Base-by-base conservation (phyloP, 106 monocot genomes). In the Dendrobium chrysotoxum region DNA sequence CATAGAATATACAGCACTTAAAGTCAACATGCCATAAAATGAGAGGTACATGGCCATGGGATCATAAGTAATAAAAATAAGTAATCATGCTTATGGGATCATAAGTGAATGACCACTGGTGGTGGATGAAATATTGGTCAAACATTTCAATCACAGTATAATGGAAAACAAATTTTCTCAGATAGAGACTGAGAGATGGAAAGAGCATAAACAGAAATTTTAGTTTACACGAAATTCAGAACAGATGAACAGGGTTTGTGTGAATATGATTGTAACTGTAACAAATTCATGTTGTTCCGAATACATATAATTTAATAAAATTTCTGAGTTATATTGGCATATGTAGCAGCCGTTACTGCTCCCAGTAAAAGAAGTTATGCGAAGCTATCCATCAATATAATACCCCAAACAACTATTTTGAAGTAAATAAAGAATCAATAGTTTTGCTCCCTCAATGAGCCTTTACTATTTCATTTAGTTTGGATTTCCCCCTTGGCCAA, bases 351-450 rank as follows among this genome's bases (percentile, higher is more conserved):
- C 61, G 7, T 6, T 20, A 61, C 4, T 17, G 16, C 61, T 61
- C 61, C 23, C 7, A 21, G 61, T 46, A 23, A 61, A 61, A 18
- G 21, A 21, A 21, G 21, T 7, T 21, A 61, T 6, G n/a, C 21
- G 17, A 18, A n/a, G 23, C 16, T 21, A 4, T 20, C 21, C 18
- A 61, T 61, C 20, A 61, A 61, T 17, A 20, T 5, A 18, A 23
- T 23, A 7, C 0, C 61, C 23, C 23, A 21, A 61, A 61, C 21
- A n/a, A n/a, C 21, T 18, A 61, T 61, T 61, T 23, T 23, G 61
- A 61, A 61, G n/a, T 61, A 61, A 61, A 61, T 61, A 61, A 61
- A 46, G 46, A 46, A 46, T 61, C 61, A 61, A 46, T 46, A 61
- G 3, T 21, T 23, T 61, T 61, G n/a, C 18, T 21, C 61, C 61